Percentiles rank a stretch among this genome's conserved stretches.
Conservation (phyloP, 1,284 basidiomycete genomes). For the Apiotrichum gamsii region DNA sequence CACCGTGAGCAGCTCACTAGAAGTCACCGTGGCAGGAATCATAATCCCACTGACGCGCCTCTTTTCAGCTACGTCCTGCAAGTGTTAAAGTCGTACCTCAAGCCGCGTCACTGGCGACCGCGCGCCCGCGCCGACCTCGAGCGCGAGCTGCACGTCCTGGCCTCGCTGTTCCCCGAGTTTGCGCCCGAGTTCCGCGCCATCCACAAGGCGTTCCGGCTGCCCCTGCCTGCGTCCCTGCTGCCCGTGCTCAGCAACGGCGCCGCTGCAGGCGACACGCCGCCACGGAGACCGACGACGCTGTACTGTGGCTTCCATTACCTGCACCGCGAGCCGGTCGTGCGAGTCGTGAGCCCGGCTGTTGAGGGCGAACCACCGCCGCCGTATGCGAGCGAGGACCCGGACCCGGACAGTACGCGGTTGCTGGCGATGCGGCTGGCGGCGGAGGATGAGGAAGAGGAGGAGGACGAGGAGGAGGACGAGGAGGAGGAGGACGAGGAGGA, state of each 20-base stretch:
- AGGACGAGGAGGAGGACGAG: no score
- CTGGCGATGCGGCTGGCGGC: neutral
- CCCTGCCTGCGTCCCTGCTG: neutral
- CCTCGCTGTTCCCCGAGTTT: neutral
- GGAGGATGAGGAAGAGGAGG: no score
- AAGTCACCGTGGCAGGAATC: neutral
- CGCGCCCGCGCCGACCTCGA: neutral
- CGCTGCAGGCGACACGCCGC: neutral
- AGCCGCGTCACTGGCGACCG: neutral
- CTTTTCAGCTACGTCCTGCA: neutral
- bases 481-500: no score
- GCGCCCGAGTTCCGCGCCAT: conserved; percentile 3
- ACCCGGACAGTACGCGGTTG: neutral
- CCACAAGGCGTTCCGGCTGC: conserved; percentile 1
- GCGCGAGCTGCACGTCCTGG: neutral
- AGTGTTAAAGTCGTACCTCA: neutral
- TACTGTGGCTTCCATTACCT: neutral
- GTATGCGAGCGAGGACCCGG: conserved; percentile 1
- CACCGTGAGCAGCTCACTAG: neutral
- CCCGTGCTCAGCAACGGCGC: neutral
- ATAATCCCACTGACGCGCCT: neutral
- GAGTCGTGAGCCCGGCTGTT: neutral
- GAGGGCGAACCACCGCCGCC: conserved; percentile 2
- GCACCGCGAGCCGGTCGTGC: neutral
- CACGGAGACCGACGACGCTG: neutral